phyloP scores from a whole-genome alignment of 106 monocot species.

The Xerophyta viscosa region DNA sequence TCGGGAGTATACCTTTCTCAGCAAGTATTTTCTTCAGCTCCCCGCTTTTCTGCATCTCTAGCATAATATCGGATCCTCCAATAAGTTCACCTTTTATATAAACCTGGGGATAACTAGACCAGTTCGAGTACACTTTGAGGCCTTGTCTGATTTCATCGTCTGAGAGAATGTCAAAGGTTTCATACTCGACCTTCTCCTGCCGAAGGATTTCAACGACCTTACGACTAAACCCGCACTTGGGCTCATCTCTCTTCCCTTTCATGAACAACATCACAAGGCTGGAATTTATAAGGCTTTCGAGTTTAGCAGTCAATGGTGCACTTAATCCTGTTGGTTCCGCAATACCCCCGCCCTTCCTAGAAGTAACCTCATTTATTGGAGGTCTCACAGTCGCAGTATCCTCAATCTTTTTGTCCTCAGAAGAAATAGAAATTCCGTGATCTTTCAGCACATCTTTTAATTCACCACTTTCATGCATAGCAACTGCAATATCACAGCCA shows the following conservation, averaged over 20 bases:
- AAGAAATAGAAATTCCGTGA: constrained; percentile 23
- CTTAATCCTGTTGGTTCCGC: constrained; percentile 38
- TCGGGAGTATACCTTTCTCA: constrained; percentile 44
- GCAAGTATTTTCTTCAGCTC: constrained; percentile 47
- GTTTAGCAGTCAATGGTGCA: constrained; percentile 31
- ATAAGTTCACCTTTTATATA: constrained; percentile 82
- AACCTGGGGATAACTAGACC: constrained; percentile 89
- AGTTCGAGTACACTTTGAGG: constrained; percentile 74
- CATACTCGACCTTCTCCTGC: constrained; percentile 64
- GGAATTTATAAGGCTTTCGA: constrained; percentile 53
- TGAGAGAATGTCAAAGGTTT: constrained; percentile 63
- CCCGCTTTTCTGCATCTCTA: constrained; percentile 91
- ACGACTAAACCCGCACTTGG: constrained; percentile 71
- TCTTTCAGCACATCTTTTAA: constrained; percentile 60
- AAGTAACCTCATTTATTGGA: not conserved
- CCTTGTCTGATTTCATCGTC: constrained; percentile 81
- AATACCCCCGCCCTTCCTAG: constrained; percentile 15
- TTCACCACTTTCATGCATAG: constrained; percentile 89
- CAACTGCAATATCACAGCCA: constrained; percentile 73
- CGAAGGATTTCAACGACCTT: constrained; percentile 72
- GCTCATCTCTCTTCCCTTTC: constrained; percentile 72
- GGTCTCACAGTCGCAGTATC: constrained; percentile 3
- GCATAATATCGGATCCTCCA: constrained; percentile 72
- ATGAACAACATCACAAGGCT: constrained; percentile 76
- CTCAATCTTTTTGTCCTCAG: constrained; percentile 4